These are phyloP conservation scores for Cicer judaicum DNA, from an alignment of 306 rosid genomes.

Conservation along the genomic window DNA sequence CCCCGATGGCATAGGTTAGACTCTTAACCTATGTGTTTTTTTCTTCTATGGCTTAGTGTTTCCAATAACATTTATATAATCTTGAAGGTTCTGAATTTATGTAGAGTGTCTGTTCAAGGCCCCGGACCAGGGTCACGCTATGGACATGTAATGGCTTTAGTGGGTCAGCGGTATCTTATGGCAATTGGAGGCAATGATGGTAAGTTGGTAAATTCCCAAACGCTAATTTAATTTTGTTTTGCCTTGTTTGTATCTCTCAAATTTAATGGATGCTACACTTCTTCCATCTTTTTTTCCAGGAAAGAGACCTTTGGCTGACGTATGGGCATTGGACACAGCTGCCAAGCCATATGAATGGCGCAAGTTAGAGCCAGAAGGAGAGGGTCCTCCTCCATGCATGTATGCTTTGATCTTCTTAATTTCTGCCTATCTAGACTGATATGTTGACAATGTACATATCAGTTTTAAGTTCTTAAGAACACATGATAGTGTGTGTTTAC, in stretches of 20 bases:
- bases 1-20: conserved; percentile 98
- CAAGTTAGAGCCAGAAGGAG: conserved; percentile 99
- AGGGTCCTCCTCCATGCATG: conserved; percentile 99
- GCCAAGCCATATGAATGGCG: conserved; percentile 99
- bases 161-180: conserved; percentile 99
- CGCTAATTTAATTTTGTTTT: conserved; percentile 18
- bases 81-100: conserved; percentile 49
- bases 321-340: conserved; percentile 99
- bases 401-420: conserved; percentile 50
- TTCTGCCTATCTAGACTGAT: conserved; percentile 38
- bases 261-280: conserved; percentile 21
- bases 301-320: conserved; percentile 99
- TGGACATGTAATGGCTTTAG: conserved; percentile 99
- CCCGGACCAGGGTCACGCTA: conserved; percentile 99
- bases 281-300: conserved; percentile 63
- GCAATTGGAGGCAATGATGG: conserved; percentile 99
- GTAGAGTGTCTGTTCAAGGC: conserved; percentile 98
- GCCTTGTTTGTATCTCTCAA: conserved; percentile 30
- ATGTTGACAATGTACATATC: conserved; percentile 25
- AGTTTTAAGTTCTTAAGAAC: conserved; percentile 25
- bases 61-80: conserved; percentile 41
- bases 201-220: conserved; percentile 44
- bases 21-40: conserved; percentile 16
- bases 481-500: conserved; percentile 19
- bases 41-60: conserved; percentile 12